Conservation (phyloP, 2,329 filamentous ascomycete species). For the Colletotrichum chlorophyti region DNA sequence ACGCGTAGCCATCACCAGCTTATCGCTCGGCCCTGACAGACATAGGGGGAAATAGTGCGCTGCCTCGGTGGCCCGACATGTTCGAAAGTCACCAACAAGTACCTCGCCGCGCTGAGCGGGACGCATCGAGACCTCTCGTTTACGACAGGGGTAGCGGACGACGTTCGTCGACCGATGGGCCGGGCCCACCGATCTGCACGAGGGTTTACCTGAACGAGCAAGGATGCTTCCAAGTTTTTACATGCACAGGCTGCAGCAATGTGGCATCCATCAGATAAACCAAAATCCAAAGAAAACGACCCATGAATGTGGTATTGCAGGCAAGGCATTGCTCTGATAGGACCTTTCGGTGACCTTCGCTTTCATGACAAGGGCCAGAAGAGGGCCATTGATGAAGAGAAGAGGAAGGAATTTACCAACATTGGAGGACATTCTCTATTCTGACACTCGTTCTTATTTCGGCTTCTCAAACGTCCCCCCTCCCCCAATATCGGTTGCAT, state of each 20-base stretch:
- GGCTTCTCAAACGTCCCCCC: too few species aligned
- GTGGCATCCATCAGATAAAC: constrained; percentile 4
- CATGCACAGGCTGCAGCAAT: constrained; percentile 15
- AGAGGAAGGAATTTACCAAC: constrained; percentile 2
- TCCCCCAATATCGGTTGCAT: too few species aligned
- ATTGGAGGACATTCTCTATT: not conserved
- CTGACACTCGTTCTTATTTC: too few species aligned
- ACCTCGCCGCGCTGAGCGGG: not conserved
- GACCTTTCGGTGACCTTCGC: constrained; percentile 1
- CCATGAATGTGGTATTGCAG: constrained; percentile 9
- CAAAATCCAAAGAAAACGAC: constrained; percentile 8
- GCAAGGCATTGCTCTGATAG: constrained; percentile 3
- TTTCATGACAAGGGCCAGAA: constrained; percentile 2
- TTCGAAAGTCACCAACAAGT: constrained; percentile 3
- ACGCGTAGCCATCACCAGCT: too few species aligned
- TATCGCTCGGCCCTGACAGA: constrained; percentile 7
- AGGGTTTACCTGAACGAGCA: constrained; percentile 4
- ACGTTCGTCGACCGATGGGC: constrained; percentile 19
- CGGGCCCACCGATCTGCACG: constrained; percentile 25
- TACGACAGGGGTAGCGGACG: not conserved
- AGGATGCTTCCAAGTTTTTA: constrained; percentile 28
- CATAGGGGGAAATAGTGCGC: not conserved
- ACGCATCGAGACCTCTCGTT: constrained; percentile 8
- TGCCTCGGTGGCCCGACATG: not conserved
- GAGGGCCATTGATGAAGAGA: constrained; percentile 5